Base-by-base conservation (phyloP, 257 asterid genomes). In the Nicotiana undulata region DNA sequence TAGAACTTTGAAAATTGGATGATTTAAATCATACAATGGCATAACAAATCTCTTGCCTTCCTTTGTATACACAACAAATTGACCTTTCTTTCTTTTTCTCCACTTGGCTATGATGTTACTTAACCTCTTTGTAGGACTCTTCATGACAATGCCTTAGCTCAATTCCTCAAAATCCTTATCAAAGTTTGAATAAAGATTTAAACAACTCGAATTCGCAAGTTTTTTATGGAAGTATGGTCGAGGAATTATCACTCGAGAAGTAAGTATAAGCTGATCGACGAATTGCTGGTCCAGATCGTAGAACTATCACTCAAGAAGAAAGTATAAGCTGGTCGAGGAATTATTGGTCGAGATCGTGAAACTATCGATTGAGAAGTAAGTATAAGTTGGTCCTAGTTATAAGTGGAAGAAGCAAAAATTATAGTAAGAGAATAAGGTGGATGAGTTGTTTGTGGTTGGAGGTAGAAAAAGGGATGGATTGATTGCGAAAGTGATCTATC, bases 1-100 rank as follows among this genome's bases (percentile, higher is more conserved):
- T 70, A 90, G 58, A 75, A 90, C 92, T 78, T 86, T 81, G 84
- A 90, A 85, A 59, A 89, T 89, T 1, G 94, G 92, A 78, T 87
- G 90, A 31, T 90, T 84, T 52, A 89, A 80, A 80, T 81, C 88
- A 16, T 85, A 80, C 17, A 87, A 63, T 3, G 92, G 88, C 16
- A 89, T 84, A 6, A 76, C 82, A 56, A 87, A 87, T 24, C 84
- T 84, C 49, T 84, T 80, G 80, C 85, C 85, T 82, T 88, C 92
- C 70, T 82, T 90, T 1, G 92, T 87, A 84, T 89, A 90, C 55
- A 89, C 83, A 61, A 85, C 90, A 32, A 89, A 89, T 72, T 88
- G 89, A 34, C 90, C 92, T 29, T 75, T 79, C 51, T 22, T 82
- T 78, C 80, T 76, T 51, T 67, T 77, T 68, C 75, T 86, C 90